phyloP scores from a whole-genome alignment of 2,329 filamentous ascomycete species.

The Ceratocystis colombiana region DNA sequence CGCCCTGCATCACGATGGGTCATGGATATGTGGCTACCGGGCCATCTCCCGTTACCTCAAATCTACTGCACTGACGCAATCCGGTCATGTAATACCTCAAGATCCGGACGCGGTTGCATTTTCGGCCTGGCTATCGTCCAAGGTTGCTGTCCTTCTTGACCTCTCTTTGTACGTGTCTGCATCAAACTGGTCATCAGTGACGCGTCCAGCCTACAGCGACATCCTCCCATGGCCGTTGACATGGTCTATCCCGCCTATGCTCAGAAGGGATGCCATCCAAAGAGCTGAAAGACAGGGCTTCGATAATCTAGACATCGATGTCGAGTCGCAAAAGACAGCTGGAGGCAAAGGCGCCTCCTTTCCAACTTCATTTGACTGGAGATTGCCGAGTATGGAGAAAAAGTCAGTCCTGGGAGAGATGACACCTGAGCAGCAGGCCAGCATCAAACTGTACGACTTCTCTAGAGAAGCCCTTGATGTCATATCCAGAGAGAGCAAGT shows the following conservation, averaged over 20 bases:
- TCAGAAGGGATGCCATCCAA: slow-evolving; percentile 59
- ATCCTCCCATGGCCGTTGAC: slow-evolving; percentile 79
- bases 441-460: slow-evolving; percentile 66
- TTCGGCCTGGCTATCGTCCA: slow-evolving; percentile 61
- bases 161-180: slow-evolving; percentile 84
- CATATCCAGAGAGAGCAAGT: slow-evolving; percentile 27
- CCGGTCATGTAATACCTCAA: slow-evolving; percentile 29
- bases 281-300: slow-evolving; percentile 62
- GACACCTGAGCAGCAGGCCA: slow-evolving; percentile 58
- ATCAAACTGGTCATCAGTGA: slow-evolving; percentile 70
- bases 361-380: slow-evolving; percentile 36
- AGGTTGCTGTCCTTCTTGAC: slow-evolving; percentile 68
- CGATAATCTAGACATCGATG: slow-evolving; percentile 55
- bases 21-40: slow-evolving; percentile 51
- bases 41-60: slow-evolving; percentile 50
- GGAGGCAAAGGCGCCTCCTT: slow-evolving; percentile 28
- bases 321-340: slow-evolving; percentile 32
- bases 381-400: slow-evolving; percentile 34
- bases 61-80: slow-evolving; percentile 31
- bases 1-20: slow-evolving; percentile 42
- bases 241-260: slow-evolving; percentile 68
- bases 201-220: slow-evolving; percentile 67
- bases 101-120: slow-evolving; percentile 43
- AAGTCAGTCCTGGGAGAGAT: slow-evolving; percentile 54
- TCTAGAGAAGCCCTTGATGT: slow-evolving; percentile 60